phyloP scores from a whole-genome alignment of 495 filamentous ascomycete genomes.

The Terfezia boudieri region DNA sequence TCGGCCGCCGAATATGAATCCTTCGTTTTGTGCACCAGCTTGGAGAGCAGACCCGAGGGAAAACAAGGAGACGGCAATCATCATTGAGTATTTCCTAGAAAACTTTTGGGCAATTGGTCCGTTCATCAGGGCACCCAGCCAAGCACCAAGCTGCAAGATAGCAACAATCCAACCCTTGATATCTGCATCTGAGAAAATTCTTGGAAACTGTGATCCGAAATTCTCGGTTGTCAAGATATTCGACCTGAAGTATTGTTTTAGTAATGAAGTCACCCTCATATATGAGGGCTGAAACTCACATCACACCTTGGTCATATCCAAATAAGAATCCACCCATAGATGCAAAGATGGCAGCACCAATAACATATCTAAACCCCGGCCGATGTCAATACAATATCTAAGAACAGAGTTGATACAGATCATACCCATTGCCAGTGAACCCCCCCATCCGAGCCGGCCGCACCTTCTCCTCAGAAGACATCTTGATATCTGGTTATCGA shows the following conservation, averaged over 20 bases:
- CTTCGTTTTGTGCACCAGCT: slow-evolving; percentile 21
- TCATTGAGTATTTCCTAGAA: slow-evolving; percentile 11
- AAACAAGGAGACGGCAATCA: slow-evolving; percentile 15
- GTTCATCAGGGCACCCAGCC: slow-evolving; percentile 15
- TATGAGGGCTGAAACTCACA: neutral
- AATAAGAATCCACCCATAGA: slow-evolving; percentile 8
- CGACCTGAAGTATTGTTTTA: neutral
- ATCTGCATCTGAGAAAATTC: slow-evolving; percentile 6
- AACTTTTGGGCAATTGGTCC: slow-evolving; percentile 17
- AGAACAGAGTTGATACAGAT: neutral
- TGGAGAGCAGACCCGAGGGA: slow-evolving; percentile 22
- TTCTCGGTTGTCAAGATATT: slow-evolving; percentile 21
- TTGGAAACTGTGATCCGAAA: slow-evolving; percentile 16
- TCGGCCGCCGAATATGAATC: slow-evolving; percentile 26
- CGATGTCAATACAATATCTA: neutral
- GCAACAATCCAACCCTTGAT: slow-evolving; percentile 17
- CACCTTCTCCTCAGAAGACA: neutral
- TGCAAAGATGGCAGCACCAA: slow-evolving; percentile 3
- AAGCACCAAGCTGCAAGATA: slow-evolving; percentile 8
- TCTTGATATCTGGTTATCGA: neutral
- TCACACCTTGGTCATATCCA: slow-evolving; percentile 6
- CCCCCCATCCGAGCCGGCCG: neutral
- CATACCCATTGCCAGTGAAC: neutral
- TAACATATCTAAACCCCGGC: neutral
- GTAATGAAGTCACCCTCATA: neutral